These are phyloP conservation scores for Lotmaria passim DNA, from an alignment of 208 protist genomes.

Conservation along the genomic window DNA sequence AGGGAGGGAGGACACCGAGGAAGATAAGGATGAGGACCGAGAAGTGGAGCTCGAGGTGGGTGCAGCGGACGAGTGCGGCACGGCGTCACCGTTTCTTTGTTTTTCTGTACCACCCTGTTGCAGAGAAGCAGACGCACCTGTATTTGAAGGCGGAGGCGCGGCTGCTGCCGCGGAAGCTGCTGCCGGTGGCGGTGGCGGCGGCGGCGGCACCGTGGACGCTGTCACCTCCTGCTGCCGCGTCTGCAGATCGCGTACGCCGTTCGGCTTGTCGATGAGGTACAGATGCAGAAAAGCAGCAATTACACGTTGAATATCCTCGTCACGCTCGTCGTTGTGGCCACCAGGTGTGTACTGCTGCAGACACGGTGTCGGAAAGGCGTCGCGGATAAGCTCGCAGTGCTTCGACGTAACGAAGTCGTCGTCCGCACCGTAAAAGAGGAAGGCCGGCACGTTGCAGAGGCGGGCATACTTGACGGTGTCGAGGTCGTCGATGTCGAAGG, in stretches of 20 bases:
- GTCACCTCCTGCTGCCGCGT: conserved; percentile 6
- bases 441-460: conserved; percentile 78
- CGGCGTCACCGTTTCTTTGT: too few relatives aligned
- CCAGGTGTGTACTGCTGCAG: conserved; percentile 81
- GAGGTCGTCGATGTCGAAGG: conserved; percentile 95
- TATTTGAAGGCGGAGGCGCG: too few relatives aligned
- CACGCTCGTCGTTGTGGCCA: conserved; percentile 94
- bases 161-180: conserved; percentile 1
- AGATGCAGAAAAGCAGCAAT: conserved; percentile 86
- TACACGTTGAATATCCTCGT: conserved; percentile 66
- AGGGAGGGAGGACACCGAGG: background rate
- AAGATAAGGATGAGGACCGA: background rate
- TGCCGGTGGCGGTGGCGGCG: background rate
- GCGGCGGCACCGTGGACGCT: too few relatives aligned
- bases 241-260: conserved; percentile 19
- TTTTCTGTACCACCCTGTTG: too few relatives aligned
- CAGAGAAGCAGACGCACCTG: too few relatives aligned
- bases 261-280: conserved; percentile 79
- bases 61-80: background rate
- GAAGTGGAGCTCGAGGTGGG: background rate
- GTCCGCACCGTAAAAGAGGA: conserved; percentile 92
- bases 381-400: conserved; percentile 78
- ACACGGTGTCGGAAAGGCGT: conserved; percentile 65
- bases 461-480: conserved; percentile 85
- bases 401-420: conserved; percentile 91